These are phyloP conservation scores for Neurospora sp. DNA, from an alignment of 2,329 filamentous ascomycete species.

Conservation along the genomic window DNA sequence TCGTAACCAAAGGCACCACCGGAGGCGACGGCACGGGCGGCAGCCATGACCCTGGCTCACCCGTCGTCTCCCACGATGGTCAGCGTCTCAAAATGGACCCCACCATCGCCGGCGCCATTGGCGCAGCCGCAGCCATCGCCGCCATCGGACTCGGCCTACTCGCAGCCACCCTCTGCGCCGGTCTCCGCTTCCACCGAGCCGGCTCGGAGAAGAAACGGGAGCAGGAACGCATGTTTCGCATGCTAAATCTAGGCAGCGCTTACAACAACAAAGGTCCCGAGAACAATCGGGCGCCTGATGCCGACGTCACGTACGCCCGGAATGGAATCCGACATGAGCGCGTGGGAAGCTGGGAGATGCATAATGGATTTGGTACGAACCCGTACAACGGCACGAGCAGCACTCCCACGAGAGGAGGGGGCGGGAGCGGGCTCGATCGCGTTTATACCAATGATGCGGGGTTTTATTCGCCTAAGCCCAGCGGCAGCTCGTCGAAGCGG, in stretches of 20 bases:
- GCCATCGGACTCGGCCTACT: slow-evolving; percentile 19
- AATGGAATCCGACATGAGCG: slow-evolving; percentile 33
- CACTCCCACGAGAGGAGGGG: neutral
- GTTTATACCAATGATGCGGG: neutral
- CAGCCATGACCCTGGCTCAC: slow-evolving; percentile 3
- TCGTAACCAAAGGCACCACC: neutral
- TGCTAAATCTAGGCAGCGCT: slow-evolving; percentile 32
- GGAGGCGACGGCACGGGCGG: no score
- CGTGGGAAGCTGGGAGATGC: slow-evolving; percentile 39
- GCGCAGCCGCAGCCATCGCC: slow-evolving; percentile 28
- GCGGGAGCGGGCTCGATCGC: neutral
- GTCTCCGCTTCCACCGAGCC: neutral
- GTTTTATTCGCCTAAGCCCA: neutral
- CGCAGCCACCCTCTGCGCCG: neutral
- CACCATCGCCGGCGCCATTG: slow-evolving; percentile 33
- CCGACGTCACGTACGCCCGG: slow-evolving; percentile 30
- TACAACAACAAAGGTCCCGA: slow-evolving; percentile 30
- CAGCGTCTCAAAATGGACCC: slow-evolving; percentile 21
- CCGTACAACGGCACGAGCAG: neutral
- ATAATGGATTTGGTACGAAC: neutral
- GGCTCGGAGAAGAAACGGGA: neutral
- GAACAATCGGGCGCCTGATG: slow-evolving; percentile 22
- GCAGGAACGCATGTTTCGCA: slow-evolving; percentile 5
- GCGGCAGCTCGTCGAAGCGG: neutral
- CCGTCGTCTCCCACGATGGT: neutral